Base-by-base conservation (phyloP, 441 rosid species). In the Arabidopsis lyrata region DNA sequence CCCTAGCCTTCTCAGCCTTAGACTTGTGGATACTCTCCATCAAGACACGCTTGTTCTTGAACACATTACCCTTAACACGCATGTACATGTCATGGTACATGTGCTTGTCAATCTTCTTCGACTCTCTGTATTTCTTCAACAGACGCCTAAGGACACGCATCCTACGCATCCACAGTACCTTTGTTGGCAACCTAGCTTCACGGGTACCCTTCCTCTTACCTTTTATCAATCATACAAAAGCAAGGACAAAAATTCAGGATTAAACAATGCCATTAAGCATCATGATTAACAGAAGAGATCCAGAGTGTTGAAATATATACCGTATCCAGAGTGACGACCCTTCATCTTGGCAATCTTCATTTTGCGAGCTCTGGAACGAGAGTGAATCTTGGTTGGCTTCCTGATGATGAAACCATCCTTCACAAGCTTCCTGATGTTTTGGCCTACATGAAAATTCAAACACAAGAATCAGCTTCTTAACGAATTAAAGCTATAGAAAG, bases 21-120 rank as follows among this genome's bases (percentile, higher is more conserved):
- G 83, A 75, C 77, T 83, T 86, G 79, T 86, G 90, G 71, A 86
- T 84, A 57, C 84, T 84, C 79, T 79, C 82, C 82, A 79, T 79
- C 76, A 79, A 58, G 8, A 79, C 82, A 69, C 88, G 82, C 82
- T 86, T 84, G 86, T 84, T 86, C 84, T 88, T 92, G 53, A 87
- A 92, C 3, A 87, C 96, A 66, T 86, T 92, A 83, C 96, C 97
- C 75, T 92, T 92, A 35, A 92, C 97, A 72, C 76, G 83, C 97
- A 90, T 85, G 87, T 90, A 92, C 93, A 92, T 88, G 78, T 92
- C 89, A 60, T 92, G 96, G 80, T 92, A 90, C 91, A 92, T 87
- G 64, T 92, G 96, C 71, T 75, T 84, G 74, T 84, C 88, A 66
- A 81, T 84, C 83, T 86, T 86, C 70, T 77, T 75, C 0, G 81